Base-by-base conservation (phyloP, 208 protist genomes). In the Trypanosoma platydactyli region DNA sequence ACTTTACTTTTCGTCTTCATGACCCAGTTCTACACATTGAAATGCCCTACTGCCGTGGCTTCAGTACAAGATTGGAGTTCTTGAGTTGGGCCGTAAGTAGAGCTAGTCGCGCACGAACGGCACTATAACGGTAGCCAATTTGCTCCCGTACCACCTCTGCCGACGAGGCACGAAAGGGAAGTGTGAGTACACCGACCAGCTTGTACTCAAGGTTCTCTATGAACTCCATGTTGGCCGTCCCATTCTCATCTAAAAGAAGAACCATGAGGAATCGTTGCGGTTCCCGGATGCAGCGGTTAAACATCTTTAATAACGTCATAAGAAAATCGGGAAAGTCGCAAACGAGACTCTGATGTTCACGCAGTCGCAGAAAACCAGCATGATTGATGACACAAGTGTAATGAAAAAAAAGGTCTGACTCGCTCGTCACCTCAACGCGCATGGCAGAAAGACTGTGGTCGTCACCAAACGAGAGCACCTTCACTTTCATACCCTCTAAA, bases 121-220 rank as follows among this genome's bases (percentile, higher is more conserved):
- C 81, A 55, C 92, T 97, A 79, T 97, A 98, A 38, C 96, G 81
- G 67, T 93, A 98, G 59, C 86, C 80, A 67, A 95, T 94, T 51
- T 97, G 87, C 69, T 97, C 84, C 29, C 94, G 83, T 44, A 98
- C 84, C 18, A 94, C 80, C 33, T 93, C 79, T 16, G 94, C 88
- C 42, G 84, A 68, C n/a, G 91, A 94, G 18, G 83, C 90, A 15
- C 79, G 76, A 64, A 98, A 97, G 5, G 91, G 86, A 18, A 97
- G 72, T 22, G 86, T 82, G 29, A 98, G 65, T 35, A 98, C 83
- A 48, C 95, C 94, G 40, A 98, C 91, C 53, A 97, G 90, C 68
- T 98, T 98, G 81, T 97, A 98, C 71, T 97, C 88, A 55, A 97
- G 77, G 59, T 97, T 97, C 65, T 98, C 92, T 35, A 98, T 84